Conservation (phyloP, 306 rosid genomes). For the Delonix regia region DNA sequence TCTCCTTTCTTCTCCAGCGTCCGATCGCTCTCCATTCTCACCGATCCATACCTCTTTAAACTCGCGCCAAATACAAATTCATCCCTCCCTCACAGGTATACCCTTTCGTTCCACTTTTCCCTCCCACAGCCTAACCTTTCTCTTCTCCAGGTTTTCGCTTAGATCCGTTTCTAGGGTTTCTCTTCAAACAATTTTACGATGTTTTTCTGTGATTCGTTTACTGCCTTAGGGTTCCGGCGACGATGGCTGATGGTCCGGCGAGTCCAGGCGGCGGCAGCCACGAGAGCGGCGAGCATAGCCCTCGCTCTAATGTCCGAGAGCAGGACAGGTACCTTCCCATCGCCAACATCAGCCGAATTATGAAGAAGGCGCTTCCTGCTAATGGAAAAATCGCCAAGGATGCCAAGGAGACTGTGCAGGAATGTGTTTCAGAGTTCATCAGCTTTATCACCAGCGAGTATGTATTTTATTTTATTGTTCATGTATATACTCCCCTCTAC, state of each 20-base stretch:
- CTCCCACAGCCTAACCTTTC: not conserved
- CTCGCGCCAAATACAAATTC: conserved; percentile 62
- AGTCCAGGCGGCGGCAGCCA: conserved; percentile 81
- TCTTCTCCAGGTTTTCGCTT: conserved; percentile 1
- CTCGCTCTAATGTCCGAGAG: conserved; percentile 71
- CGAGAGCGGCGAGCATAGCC: conserved; percentile 85
- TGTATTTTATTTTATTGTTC: not conserved
- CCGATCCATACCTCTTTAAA: conserved; percentile 44
- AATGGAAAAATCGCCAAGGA: conserved; percentile 89
- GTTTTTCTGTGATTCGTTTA: conserved; percentile 19
- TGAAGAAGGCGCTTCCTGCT: conserved; percentile 94
- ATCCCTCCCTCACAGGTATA: conserved; percentile 29
- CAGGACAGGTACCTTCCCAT: conserved; percentile 87
- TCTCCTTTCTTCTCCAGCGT: conserved; percentile 88
- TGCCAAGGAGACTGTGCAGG: conserved; percentile 90
- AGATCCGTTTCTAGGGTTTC: conserved; percentile 41
- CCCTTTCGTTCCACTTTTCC: not conserved
- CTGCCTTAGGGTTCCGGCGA: conserved; percentile 53
- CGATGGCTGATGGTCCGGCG: conserved; percentile 71
- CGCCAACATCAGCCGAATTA: conserved; percentile 81
- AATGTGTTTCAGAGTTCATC: conserved; percentile 89
- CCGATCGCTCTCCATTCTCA: conserved; percentile 59
- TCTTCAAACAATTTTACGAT: conserved; percentile 29
- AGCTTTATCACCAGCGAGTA: conserved; percentile 95
- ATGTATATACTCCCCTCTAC: not conserved